These are phyloP conservation scores for Colletotrichum cuscutae DNA, from an alignment of 2,329 filamentous ascomycete species.

Conservation along the genomic window DNA sequence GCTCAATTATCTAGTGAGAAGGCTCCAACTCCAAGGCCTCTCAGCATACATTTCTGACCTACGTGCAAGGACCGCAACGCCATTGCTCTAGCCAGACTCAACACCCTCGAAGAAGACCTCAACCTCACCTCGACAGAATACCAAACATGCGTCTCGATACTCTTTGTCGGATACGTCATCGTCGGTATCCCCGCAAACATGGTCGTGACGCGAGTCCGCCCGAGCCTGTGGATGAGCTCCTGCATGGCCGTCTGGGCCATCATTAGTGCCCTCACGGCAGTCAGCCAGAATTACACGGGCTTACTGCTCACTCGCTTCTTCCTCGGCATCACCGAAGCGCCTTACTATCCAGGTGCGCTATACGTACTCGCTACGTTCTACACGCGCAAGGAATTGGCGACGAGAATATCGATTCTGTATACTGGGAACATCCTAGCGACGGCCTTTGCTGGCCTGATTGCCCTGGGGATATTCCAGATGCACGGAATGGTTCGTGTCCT, in stretches of 20 bases:
- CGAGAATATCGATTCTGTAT: slow-evolving; percentile 42
- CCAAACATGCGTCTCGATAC: slow-evolving; percentile 28
- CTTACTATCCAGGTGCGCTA: slow-evolving; percentile 42
- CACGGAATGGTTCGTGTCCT: slow-evolving; percentile 41
- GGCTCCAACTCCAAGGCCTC: accelerated
- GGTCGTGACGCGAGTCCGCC: slow-evolving; percentile 30
- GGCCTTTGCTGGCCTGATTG: slow-evolving; percentile 42
- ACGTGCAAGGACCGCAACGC: slow-evolving; percentile 55
- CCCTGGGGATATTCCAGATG: slow-evolving; percentile 41
- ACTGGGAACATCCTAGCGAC: slow-evolving; percentile 41
- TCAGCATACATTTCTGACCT: background rate
- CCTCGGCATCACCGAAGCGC: slow-evolving; percentile 43
- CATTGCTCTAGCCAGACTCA: slow-evolving; percentile 66
- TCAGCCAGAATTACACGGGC: slow-evolving; percentile 40
- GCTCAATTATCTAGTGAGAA: slow-evolving; percentile 28
- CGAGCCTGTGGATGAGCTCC: slow-evolving; percentile 25
- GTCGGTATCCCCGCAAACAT: slow-evolving; percentile 43
- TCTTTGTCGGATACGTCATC: slow-evolving; percentile 39
- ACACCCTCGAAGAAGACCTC: slow-evolving; percentile 63
- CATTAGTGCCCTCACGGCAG: slow-evolving; percentile 41
- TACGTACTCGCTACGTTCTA: slow-evolving; percentile 44
- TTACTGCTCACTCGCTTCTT: slow-evolving; percentile 41
- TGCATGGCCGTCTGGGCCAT: slow-evolving; percentile 40
- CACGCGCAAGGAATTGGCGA: slow-evolving; percentile 43
- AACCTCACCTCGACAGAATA: slow-evolving; percentile 49